phyloP scores from a whole-genome alignment of 176 grass and related monocot species.

The Avena eriantha region DNA sequence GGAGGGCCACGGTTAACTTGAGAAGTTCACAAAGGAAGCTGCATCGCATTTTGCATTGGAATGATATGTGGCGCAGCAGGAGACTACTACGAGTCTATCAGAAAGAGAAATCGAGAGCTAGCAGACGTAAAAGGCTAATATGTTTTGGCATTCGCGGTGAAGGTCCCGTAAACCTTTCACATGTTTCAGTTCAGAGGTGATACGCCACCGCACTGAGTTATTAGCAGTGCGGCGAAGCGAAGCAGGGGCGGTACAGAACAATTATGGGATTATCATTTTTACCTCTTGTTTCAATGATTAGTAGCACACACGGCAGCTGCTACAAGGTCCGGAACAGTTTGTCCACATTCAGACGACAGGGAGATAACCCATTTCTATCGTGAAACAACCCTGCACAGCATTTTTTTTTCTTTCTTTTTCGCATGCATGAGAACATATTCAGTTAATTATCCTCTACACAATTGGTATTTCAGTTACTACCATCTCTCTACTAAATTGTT shows the following conservation, averaged over 20 bases:
- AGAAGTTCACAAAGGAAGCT: conserved; percentile 54
- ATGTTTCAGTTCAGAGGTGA: conserved; percentile 37
- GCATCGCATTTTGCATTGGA: not conserved
- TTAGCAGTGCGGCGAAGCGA: not conserved
- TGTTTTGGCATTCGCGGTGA: conserved; percentile 11
- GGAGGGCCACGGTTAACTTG: conserved; percentile 42
- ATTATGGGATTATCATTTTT: conserved; percentile 50
- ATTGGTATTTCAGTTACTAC: too few species aligned
- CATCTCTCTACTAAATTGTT: not conserved
- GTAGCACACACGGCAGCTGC: not conserved
- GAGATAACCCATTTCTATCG: not conserved
- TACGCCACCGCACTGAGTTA: conserved; percentile 47
- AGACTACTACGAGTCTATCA: not conserved
- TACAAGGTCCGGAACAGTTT: conserved; percentile 3
- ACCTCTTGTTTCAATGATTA: conserved; percentile 20
- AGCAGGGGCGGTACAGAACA: too few species aligned
- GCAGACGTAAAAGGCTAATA: not conserved
- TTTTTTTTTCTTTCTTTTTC: conserved; percentile 8
- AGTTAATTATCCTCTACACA: too few species aligned
- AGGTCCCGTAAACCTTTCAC: conserved; percentile 48
- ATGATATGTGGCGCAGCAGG: not conserved
- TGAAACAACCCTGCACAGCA: not conserved
- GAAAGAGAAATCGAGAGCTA: not conserved
- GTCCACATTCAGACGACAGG: conserved; percentile 19
- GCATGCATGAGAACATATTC: not conserved